These are phyloP conservation scores for Nakaseomyces kungkrabaensis DNA, from an alignment of 1,139 yeast genomes.

Conservation along the genomic window DNA sequence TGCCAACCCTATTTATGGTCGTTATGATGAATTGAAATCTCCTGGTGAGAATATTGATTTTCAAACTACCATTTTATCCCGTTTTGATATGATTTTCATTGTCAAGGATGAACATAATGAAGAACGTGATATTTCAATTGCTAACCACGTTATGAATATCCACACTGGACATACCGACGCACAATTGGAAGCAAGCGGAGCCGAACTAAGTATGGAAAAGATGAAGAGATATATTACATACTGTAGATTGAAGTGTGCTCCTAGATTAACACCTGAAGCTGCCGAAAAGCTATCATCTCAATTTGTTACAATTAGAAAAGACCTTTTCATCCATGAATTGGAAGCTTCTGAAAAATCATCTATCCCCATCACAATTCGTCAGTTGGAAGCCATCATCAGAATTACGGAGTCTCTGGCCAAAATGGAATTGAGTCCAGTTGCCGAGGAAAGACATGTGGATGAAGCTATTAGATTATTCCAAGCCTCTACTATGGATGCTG, in stretches of 20 bases:
- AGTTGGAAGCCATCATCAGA: constrained; percentile 93
- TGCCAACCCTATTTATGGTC: constrained; percentile 93
- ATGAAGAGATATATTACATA: constrained; percentile 91
- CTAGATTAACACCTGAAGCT: constrained; percentile 81
- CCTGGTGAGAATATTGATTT: constrained; percentile 98
- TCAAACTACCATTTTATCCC: constrained; percentile 90
- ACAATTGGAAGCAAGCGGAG: constrained; percentile 44
- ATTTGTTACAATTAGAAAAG: constrained; percentile 82
- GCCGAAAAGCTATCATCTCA: constrained; percentile 88
- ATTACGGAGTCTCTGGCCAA: constrained; percentile 93
- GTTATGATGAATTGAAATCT: constrained; percentile 89
- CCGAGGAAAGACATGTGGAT: constrained; percentile 82
- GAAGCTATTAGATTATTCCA: constrained; percentile 91
- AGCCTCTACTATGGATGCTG: constrained; percentile 98
- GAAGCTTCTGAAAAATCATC: constrained; percentile 84
- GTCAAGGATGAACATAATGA: constrained; percentile 93
- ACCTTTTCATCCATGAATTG: constrained; percentile 70
- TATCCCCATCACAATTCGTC: constrained; percentile 95
- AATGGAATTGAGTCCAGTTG: constrained; percentile 70
- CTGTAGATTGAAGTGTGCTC: constrained; percentile 86
- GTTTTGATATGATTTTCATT: constrained; percentile 97
- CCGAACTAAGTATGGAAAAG: constrained; percentile 75
- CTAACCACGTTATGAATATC: constrained; percentile 88
- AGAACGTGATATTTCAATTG: constrained; percentile 77
- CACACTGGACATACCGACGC: constrained; percentile 58